Evolutionary conservation across 106 monocot genomes (phyloP).

Genomic region (Chionographis japonica): DNA sequence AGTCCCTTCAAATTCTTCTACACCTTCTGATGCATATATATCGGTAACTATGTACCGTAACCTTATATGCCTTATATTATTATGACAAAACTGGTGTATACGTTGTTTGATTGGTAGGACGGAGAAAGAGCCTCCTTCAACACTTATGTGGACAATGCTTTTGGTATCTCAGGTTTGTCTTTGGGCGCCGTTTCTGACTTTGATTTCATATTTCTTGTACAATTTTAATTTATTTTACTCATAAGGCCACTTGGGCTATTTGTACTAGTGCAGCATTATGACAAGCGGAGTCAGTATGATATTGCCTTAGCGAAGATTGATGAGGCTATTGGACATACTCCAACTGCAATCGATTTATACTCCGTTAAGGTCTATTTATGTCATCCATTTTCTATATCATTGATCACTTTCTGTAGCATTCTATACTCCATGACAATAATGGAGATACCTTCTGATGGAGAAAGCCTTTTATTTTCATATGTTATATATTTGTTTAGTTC

Average conservation of each 20-base stretch:
- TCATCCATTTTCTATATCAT: neutral
- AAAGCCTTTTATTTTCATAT: no score
- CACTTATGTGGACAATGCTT: conserved; percentile 90
- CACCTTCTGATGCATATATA: no score
- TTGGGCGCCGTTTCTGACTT: neutral
- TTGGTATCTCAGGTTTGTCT: conserved; percentile 78
- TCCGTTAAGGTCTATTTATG: conserved; percentile 65
- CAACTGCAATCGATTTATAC: conserved; percentile 94
- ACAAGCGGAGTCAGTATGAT: conserved; percentile 74
- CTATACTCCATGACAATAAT: no score
- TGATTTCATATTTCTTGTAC: neutral
- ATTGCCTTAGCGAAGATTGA: conserved; percentile 80
- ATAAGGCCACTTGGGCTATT: neutral
- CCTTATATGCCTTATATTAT: neutral
- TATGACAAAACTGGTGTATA: neutral
- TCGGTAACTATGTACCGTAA: no score
- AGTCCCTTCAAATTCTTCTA: no score
- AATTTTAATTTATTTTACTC: neutral
- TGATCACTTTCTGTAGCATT: conserved; percentile 23
- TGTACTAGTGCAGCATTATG: conserved; percentile 72
- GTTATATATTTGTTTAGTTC: no score
- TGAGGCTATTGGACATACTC: conserved; percentile 93
- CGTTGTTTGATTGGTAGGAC: conserved; percentile 35
- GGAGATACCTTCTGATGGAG: no score
- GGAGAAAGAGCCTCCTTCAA: conserved; percentile 86